A percentile compares a stretch with the other conserved stretches of the same genome.
phyloP scores from a whole-genome alignment of 1,139 yeast species.

The Sugiyamaella paludigena region DNA sequence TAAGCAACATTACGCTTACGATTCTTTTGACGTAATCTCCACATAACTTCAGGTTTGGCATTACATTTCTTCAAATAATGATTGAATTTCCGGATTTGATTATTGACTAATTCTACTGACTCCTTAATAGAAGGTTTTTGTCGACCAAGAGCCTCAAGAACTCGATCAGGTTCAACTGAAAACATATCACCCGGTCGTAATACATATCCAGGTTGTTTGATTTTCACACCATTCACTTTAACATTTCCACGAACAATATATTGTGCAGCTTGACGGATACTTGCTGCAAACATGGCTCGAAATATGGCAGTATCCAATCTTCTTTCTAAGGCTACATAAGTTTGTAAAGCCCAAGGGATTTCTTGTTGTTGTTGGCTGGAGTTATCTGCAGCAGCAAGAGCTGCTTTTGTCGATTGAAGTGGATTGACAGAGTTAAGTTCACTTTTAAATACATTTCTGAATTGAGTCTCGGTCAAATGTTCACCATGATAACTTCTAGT shows the following conservation, averaged over 20 bases:
- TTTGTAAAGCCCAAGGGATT: constrained; percentile 78
- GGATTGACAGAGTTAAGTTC: constrained; percentile 80
- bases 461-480: constrained; percentile 78
- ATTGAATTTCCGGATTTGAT: constrained; percentile 75
- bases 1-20: constrained; percentile 40
- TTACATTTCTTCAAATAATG: constrained; percentile 58
- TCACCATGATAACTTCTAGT: constrained; percentile 97
- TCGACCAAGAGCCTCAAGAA: constrained; percentile 80
- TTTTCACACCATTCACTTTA: constrained; percentile 72
- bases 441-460: constrained; percentile 69
- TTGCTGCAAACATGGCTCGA: constrained; percentile 90
- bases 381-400: constrained; percentile 21
- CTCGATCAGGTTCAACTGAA: constrained; percentile 81
- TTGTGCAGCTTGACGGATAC: constrained; percentile 91
- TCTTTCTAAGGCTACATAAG: constrained; percentile 83
- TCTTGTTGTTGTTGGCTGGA: constrained; percentile 40
- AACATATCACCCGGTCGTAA: constrained; percentile 84
- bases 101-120: constrained; percentile 65
- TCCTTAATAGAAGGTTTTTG: constrained; percentile 71
- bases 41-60: constrained; percentile 56
- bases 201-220: constrained; percentile 77
- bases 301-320: constrained; percentile 87
- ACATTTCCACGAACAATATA: constrained; percentile 82
- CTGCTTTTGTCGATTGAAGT: constrained; percentile 35
- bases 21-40: constrained; percentile 49